Evolutionary conservation across 192 early-diverging fungal species (phyloP).

Genomic region (Coemansia sp.): DNA sequence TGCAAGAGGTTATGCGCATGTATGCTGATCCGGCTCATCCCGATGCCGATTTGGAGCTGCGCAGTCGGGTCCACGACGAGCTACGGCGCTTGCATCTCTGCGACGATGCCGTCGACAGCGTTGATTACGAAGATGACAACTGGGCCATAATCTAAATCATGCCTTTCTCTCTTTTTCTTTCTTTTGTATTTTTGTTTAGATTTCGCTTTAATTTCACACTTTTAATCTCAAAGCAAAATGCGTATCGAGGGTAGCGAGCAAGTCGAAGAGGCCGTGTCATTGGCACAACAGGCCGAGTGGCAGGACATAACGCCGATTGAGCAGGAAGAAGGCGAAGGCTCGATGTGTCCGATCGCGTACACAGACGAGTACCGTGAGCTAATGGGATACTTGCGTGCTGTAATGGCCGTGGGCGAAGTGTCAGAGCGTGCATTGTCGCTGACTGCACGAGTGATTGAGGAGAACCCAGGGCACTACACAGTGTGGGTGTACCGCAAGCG

Average conservation of each 20-base stretch:
- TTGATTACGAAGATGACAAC: conserved; percentile 43
- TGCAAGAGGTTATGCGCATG: conserved; percentile 30
- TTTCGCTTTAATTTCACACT: conserved; percentile 1
- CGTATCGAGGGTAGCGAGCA: conserved; percentile 7
- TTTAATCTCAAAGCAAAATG: not conserved
- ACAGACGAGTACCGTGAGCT: conserved; percentile 44
- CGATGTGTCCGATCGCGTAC: conserved; percentile 48
- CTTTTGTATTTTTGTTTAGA: not conserved
- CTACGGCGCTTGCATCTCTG: conserved; percentile 41
- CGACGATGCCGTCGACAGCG: conserved; percentile 44
- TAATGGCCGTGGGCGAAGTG: conserved; percentile 66
- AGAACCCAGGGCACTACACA: conserved; percentile 93
- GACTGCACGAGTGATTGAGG: conserved; percentile 72
- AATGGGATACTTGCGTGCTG: conserved; percentile 89
- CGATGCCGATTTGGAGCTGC: conserved; percentile 13
- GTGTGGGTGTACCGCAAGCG: conserved; percentile 92
- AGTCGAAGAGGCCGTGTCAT: conserved; percentile 7
- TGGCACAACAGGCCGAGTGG: conserved; percentile 43
- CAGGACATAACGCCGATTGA: conserved; percentile 39
- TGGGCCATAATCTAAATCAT: conserved; percentile 37
- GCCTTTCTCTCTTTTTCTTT: not conserved
- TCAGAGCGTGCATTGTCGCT: conserved; percentile 78
- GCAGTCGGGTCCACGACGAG: conserved; percentile 31
- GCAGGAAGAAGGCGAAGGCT: conserved; percentile 32
- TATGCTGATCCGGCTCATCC: conserved; percentile 16